These are phyloP conservation scores for Verticillium tricorpus DNA, from an alignment of 2,329 filamentous ascomycete genomes.

Conservation along the genomic window DNA sequence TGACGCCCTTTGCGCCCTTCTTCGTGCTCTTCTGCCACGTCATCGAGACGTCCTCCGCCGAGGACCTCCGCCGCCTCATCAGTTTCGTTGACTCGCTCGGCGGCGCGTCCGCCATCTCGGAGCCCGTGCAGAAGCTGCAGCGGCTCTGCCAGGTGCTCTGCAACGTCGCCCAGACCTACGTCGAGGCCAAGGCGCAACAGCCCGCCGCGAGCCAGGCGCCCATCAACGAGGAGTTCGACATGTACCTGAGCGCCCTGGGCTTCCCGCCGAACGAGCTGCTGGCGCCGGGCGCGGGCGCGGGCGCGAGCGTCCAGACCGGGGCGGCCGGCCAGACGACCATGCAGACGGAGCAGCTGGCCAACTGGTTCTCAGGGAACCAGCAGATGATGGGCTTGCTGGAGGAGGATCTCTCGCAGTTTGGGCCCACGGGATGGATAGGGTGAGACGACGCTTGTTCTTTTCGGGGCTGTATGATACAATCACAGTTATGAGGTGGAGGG, in stretches of 20 bases:
- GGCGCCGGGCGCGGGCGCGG: conserved; percentile 10
- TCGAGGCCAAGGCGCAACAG: conserved; percentile 15
- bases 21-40: conserved; percentile 56
- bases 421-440: neutral
- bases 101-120: conserved; percentile 8
- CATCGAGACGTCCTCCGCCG: conserved; percentile 46
- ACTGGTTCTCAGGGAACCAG: conserved; percentile 63
- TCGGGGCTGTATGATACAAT: too few species aligned
- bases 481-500: neutral
- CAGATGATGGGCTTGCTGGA: conserved; percentile 63
- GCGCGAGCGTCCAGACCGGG: conserved; percentile 21
- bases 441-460: neutral
- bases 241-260: conserved; percentile 60
- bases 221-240: conserved; percentile 57
- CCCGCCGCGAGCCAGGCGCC: conserved; percentile 36
- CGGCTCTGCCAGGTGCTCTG: conserved; percentile 33
- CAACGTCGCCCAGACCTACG: neutral
- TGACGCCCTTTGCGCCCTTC: conserved; percentile 55
- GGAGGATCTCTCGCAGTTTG: conserved; percentile 49
- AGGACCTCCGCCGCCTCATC: conserved; percentile 50
- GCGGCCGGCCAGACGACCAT: conserved; percentile 18
- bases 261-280: conserved; percentile 41
- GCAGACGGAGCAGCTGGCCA: conserved; percentile 46
- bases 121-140: conserved; percentile 41
- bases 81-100: conserved; percentile 47